Conservation (phyloP, 805 yeast species). For the Yamadazyma ubonensis region DNA sequence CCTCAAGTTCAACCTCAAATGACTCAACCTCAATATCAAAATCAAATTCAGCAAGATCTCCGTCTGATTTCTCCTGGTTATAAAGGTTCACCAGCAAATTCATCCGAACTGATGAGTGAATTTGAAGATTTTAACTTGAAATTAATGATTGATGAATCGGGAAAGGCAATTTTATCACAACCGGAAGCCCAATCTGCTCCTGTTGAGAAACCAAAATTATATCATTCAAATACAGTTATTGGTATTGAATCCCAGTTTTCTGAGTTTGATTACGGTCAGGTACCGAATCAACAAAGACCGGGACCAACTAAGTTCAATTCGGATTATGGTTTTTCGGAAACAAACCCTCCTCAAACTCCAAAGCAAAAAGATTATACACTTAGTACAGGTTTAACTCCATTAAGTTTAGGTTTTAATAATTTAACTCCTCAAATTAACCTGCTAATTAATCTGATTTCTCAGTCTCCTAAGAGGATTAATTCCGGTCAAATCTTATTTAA, state of each 20-base stretch:
- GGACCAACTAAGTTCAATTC: conserved; percentile 9
- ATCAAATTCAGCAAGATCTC: background rate
- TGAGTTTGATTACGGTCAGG: conserved; percentile 18
- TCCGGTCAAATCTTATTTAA: conserved; percentile 17
- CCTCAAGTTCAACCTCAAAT: background rate
- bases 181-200: background rate
- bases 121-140: conserved; percentile 31
- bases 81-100: background rate
- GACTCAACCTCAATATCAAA: background rate
- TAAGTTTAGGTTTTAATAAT: conserved; percentile 21
- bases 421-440: conserved; percentile 42
- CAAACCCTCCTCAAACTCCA: conserved; percentile 35
- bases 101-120: conserved; percentile 3
- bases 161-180: conserved; percentile 34
- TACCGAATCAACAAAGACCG: conserved; percentile 13
- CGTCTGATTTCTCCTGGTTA: background rate
- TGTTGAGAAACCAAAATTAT: conserved; percentile 18
- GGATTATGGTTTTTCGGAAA: conserved; percentile 14
- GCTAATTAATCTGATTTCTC: conserved; percentile 39
- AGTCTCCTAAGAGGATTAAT: conserved; percentile 28
- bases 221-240: conserved; percentile 27
- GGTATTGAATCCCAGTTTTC: conserved; percentile 24
- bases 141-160: conserved; percentile 40
- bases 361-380: conserved; percentile 26
- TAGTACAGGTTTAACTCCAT: conserved; percentile 33